phyloP scores from a whole-genome alignment of 345 rosid genomes.

The Populus deltoides region DNA sequence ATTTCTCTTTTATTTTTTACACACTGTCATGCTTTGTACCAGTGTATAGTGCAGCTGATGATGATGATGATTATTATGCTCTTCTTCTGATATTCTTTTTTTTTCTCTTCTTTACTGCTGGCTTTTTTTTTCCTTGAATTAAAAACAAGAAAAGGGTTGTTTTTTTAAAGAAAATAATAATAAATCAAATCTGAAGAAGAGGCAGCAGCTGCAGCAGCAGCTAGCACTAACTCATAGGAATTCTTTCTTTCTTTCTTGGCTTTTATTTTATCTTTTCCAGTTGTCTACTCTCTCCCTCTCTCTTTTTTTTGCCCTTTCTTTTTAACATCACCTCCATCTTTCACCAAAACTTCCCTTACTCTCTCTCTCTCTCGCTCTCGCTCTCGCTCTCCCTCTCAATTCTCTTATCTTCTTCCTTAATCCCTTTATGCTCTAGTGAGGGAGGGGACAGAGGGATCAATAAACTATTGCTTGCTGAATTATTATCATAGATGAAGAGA shows the following conservation, averaged over 20 bases:
- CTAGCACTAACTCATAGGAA: slow-evolving; percentile 47
- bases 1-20: slow-evolving; percentile 22
- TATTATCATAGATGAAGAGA: slow-evolving; percentile 7
- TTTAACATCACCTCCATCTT: slow-evolving; percentile 8
- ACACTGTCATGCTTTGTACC: slow-evolving; percentile 29
- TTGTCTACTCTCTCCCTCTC: slow-evolving; percentile 21
- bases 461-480: slow-evolving; percentile 3
- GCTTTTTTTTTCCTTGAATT: slow-evolving; percentile 1
- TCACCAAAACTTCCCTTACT: neutral
- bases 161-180: neutral
- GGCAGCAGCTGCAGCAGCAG: neutral
- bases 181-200: slow-evolving; percentile 15
- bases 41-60: slow-evolving; percentile 22
- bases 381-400: neutral
- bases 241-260: slow-evolving; percentile 25
- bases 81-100: slow-evolving; percentile 20
- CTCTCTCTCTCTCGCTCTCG: slow-evolving; percentile 1
- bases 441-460: slow-evolving; percentile 1
- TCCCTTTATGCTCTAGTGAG: neutral
- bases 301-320: neutral
- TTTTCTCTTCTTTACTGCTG: slow-evolving; percentile 27
- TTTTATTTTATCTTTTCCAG: slow-evolving; percentile 32
- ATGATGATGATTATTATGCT: slow-evolving; percentile 40
- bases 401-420: neutral
- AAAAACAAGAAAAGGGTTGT: neutral